These are phyloP conservation scores for Neoboletus brunneissimus DNA, from an alignment of 768 basidiomycete genomes.

Conservation along the genomic window DNA sequence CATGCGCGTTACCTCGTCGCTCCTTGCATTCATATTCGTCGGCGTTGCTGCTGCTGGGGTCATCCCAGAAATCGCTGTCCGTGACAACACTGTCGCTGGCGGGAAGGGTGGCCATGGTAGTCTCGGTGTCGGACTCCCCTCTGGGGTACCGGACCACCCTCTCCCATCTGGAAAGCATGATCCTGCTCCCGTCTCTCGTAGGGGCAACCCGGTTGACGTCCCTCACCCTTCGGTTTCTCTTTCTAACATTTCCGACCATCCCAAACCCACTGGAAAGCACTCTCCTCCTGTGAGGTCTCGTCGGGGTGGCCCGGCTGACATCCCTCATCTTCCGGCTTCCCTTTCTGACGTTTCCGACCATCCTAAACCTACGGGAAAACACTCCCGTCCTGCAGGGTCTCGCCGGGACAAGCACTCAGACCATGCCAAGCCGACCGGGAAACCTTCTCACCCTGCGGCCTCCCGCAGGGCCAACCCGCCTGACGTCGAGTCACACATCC, in stretches of 20 bases:
- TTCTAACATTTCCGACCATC: neutral
- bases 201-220: neutral
- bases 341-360: neutral
- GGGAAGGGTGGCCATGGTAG: neutral
- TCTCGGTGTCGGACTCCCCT: neutral
- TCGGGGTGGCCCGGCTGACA: neutral
- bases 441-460: neutral
- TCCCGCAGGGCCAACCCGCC: neutral
- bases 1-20: conserved; percentile 5
- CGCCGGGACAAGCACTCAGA: neutral
- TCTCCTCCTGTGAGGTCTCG: too few relatives aligned
- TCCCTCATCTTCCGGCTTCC: neutral
- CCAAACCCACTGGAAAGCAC: neutral
- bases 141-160: neutral
- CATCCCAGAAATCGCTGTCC: neutral
- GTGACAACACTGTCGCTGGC: neutral
- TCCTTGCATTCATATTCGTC: conserved; percentile 1
- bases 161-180: neutral
- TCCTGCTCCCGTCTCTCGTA: neutral
- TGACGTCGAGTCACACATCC: neutral
- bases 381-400: too few relatives aligned
- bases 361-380: neutral
- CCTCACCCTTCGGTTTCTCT: neutral
- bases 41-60: conserved; percentile 1
- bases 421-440: neutral